Evolutionary conservation across 1,284 basidiomycete genomes (phyloP), one percentile per base, ranked within the genome.

Genomic region (Mycena citricolor): DNA sequence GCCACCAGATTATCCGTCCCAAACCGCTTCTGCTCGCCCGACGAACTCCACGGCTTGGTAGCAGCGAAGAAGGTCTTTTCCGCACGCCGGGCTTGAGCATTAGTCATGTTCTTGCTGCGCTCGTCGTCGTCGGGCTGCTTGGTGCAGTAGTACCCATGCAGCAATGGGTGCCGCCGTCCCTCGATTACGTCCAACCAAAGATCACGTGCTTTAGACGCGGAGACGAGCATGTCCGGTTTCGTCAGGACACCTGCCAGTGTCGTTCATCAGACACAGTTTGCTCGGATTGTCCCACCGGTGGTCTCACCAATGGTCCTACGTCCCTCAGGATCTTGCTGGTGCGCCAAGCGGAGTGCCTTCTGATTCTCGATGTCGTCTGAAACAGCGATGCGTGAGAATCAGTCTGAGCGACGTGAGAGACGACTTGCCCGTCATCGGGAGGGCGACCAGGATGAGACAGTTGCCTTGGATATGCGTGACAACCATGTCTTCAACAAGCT

Each of bases 361-460:
- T 69, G 67, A 45, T 69, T 70, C 42, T 68, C 65, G 23, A 69
- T 63, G 42, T 70, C 68, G 35, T 67, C 68, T 69, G 37, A 5
- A 41, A 8, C n/a, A n/a, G n/a, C n/a, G 13, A 39, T 10, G 21
- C 16, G 29, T 7, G 8, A 32, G 24, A 17, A 14, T 26, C 23
- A 26, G 10, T 22, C 16, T 19, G 38, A 26, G n/a, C 22, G 10
- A 4, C 14, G 13, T 16, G 20, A 26, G 13, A 21, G 28, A 31
- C 5, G 22, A 44, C 52, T 10, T 35, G 65, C 68, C 66, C 32
- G 64, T 63, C 66, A 69, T 67, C 0, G 68, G 64, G 10, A 70
- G 47, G 3, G 67, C 61, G 2, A 68, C 61, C 2, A 70, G 56
- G 11, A 71, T 71, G n/a, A 71, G 53, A 37, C 61, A 63, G 30